phyloP scores from a whole-genome alignment of 148 eudicot species.

The Silene conica region DNA sequence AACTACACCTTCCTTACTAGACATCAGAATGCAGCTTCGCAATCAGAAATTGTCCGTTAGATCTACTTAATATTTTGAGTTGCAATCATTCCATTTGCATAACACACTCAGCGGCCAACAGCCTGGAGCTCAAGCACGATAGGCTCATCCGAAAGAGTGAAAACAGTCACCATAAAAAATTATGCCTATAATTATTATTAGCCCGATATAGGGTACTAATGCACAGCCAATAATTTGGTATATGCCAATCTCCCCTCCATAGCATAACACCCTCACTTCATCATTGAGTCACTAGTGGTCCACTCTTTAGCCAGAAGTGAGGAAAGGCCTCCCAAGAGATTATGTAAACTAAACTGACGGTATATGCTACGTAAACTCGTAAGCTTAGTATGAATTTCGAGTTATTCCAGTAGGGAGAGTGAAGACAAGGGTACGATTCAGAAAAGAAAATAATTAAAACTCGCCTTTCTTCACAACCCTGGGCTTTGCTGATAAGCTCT shows the following conservation, averaged over 20 bases:
- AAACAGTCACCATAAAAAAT: background rate
- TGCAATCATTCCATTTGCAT: background rate
- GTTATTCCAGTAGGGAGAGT: too few species aligned
- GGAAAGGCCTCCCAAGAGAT: background rate
- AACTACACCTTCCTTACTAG: background rate
- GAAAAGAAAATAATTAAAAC: too few species aligned
- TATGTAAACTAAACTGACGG: background rate
- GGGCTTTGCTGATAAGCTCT: constrained; percentile 40
- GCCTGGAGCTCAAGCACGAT: background rate
- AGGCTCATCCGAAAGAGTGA: background rate
- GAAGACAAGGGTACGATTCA: background rate
- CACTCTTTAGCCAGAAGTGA: background rate
- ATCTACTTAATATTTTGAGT: background rate
- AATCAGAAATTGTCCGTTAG: background rate
- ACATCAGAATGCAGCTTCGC: background rate
- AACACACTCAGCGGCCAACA: background rate
- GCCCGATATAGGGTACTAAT: too few species aligned
- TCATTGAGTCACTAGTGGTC: background rate
- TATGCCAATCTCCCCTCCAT: too few species aligned
- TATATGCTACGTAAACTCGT: background rate
- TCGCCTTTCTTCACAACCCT: constrained; percentile 64
- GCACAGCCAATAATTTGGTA: too few species aligned
- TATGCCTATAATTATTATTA: background rate
- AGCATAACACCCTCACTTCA: too few species aligned
- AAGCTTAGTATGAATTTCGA: background rate